These are phyloP conservation scores for Tephrocybe sp. DNA, from an alignment of 768 basidiomycete species.

Conservation along the genomic window DNA sequence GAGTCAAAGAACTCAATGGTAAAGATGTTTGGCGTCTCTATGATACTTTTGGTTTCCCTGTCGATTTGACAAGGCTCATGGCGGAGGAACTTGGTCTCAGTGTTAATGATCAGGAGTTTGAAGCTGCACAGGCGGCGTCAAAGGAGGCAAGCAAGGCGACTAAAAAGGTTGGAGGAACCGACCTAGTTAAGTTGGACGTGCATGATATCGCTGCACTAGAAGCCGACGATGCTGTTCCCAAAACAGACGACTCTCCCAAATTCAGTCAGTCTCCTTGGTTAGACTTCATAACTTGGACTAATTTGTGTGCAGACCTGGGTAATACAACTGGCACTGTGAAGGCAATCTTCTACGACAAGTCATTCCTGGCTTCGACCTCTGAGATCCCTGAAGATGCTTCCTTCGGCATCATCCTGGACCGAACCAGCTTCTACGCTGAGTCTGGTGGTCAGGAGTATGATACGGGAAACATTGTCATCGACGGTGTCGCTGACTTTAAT, in stretches of 20 bases:
- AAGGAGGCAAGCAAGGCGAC: conserved; percentile 90
- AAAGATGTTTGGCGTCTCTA: conserved; percentile 97
- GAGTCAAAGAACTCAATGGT: conserved; percentile 69
- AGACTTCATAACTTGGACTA: neutral
- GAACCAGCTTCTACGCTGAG: conserved; percentile 96
- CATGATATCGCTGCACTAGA: conserved; percentile 90
- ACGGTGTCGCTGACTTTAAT: conserved; percentile 88
- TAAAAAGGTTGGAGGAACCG: conserved; percentile 63
- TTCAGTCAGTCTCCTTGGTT: conserved; percentile 60
- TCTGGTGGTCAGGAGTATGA: conserved; percentile 97
- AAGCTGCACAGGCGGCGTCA: conserved; percentile 80
- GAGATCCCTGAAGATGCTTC: conserved; percentile 59
- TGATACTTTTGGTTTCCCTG: conserved; percentile 98
- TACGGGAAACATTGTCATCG: conserved; percentile 92
- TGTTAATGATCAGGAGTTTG: conserved; percentile 88
- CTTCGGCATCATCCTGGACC: conserved; percentile 88
- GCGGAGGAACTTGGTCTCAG: conserved; percentile 86
- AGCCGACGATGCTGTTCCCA: conserved; percentile 70
- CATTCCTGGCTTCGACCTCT: conserved; percentile 67
- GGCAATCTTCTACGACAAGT: conserved; percentile 80
- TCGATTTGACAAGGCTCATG: conserved; percentile 95
- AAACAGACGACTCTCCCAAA: conserved; percentile 92
- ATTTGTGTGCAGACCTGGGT: conserved; percentile 57
- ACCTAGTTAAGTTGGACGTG: conserved; percentile 89
- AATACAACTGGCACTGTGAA: conserved; percentile 75